Conservation (phyloP, 768 basidiomycete species). For the Sporobolomyces pararoseus region DNA sequence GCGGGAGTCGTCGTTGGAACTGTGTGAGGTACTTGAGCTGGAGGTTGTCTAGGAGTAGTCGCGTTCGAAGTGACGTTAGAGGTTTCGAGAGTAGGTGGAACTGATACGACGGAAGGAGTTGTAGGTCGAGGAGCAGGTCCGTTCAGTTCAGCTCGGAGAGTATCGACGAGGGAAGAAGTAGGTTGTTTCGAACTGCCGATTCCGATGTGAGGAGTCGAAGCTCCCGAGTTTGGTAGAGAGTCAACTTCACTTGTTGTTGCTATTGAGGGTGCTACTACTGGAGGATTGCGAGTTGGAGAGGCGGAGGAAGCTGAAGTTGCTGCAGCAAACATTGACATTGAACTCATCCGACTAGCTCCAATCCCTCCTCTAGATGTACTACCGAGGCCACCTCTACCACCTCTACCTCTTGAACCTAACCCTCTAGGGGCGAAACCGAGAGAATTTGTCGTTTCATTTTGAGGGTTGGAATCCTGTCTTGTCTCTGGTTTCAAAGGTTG, state of each 20-base stretch:
- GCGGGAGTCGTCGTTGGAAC: background rate
- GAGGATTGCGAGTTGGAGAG: background rate
- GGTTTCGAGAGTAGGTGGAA: background rate
- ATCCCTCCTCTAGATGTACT: background rate
- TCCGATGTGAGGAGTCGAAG: slow-evolving; percentile 27
- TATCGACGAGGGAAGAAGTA: slow-evolving; percentile 15
- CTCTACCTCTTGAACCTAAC: slow-evolving; percentile 45
- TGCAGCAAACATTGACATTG: slow-evolving; percentile 14
- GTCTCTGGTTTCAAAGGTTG: too few relatives aligned
- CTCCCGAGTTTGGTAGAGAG: slow-evolving; percentile 15
- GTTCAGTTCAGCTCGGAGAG: slow-evolving; percentile 20
- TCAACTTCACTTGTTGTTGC: background rate
- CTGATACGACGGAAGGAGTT: too few relatives aligned
- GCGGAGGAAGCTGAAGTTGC: background rate
- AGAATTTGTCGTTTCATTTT: slow-evolving; percentile 5
- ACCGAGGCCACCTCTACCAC: slow-evolving; percentile 15
- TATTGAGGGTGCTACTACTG: too few relatives aligned
- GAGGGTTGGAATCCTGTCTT: too few relatives aligned
- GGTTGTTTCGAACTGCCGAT: slow-evolving; percentile 18
- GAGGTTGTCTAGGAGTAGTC: slow-evolving; percentile 46
- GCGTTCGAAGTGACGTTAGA: slow-evolving; percentile 2
- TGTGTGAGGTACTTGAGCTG: background rate
- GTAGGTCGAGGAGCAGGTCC: background rate
- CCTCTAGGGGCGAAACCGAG: slow-evolving; percentile 37
- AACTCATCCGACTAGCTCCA: slow-evolving; percentile 26